phyloP scores from a whole-genome alignment of 1,284 basidiomycete genomes.

The Ustilago hordei region DNA sequence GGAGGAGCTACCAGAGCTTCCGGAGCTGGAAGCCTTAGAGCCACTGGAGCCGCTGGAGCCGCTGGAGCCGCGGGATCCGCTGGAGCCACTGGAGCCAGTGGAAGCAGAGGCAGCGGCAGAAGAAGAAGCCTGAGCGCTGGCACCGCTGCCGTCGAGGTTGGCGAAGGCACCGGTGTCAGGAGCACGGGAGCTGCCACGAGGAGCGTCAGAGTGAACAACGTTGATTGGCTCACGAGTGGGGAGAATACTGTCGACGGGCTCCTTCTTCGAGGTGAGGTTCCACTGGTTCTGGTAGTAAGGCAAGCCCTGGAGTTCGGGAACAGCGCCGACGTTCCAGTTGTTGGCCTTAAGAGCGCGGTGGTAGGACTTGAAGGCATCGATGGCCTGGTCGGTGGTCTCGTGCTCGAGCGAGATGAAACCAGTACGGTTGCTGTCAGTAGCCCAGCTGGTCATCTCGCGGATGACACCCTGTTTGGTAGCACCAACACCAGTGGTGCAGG shows the following conservation, averaged over 20 bases:
- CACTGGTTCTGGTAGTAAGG: constrained; percentile 64
- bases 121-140: constrained; percentile 16
- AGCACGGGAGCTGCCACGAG: constrained; percentile 32
- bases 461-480: constrained; percentile 43
- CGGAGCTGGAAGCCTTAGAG: constrained; percentile 5
- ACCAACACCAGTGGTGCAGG: constrained; percentile 48
- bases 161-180: constrained; percentile 46
- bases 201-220: constrained; percentile 48
- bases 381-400: constrained; percentile 61
- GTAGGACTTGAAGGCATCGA: constrained; percentile 56
- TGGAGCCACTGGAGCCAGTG: constrained; percentile 9
- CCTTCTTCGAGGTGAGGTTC: constrained; percentile 43
- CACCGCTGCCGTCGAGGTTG: constrained; percentile 38
- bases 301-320: constrained; percentile 54
- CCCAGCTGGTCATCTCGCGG: constrained; percentile 47
- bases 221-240: constrained; percentile 46
- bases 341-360: constrained; percentile 38
- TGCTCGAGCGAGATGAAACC: constrained; percentile 64
- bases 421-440: constrained; percentile 35
- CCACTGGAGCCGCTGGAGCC: neutral
- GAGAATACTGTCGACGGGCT: constrained; percentile 44
- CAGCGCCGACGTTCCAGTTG: constrained; percentile 48
- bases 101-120: constrained; percentile 16
- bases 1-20: constrained; percentile 7
- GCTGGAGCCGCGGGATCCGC: neutral